Percentiles rank a stretch among this genome's conserved stretches.
Evolutionary conservation across 1,284 basidiomycete species (phyloP).

Genomic region (Malassezia slooffiae): DNA sequence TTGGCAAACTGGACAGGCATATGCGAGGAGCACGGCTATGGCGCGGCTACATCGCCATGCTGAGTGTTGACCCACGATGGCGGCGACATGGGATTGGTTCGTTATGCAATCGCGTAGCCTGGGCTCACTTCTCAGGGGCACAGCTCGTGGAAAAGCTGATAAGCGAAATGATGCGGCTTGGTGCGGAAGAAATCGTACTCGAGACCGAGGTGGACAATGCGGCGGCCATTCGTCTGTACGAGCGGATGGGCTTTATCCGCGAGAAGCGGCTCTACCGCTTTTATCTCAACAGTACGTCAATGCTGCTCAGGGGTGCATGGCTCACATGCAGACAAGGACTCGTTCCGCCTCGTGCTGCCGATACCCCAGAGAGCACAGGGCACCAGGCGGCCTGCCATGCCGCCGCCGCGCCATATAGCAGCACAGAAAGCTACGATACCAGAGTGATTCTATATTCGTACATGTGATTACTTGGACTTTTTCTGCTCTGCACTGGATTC

Average conservation of each 20-base stretch:
- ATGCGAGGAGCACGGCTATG: slow-evolving; percentile 53
- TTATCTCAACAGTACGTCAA: slow-evolving; percentile 66
- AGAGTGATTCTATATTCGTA: neutral
- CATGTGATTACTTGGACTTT: slow-evolving; percentile 8
- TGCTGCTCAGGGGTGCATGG: too few relatives aligned
- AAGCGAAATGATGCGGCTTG: slow-evolving; percentile 3
- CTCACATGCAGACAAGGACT: slow-evolving; percentile 29
- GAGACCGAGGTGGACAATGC: slow-evolving; percentile 94
- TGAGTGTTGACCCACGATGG: slow-evolving; percentile 48
- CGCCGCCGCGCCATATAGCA: neutral
- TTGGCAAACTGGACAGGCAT: slow-evolving; percentile 88
- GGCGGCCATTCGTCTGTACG: slow-evolving; percentile 75
- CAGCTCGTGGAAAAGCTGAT: slow-evolving; percentile 52
- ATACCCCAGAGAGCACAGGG: neutral
- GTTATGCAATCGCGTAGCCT: slow-evolving; percentile 37
- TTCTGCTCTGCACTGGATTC: neutral
- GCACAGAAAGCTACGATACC: too few relatives aligned
- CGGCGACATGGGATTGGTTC: slow-evolving; percentile 66
- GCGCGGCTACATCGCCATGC: slow-evolving; percentile 95
- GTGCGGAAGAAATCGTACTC: slow-evolving; percentile 57
- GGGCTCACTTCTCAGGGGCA: slow-evolving; percentile 4
- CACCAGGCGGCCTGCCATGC: neutral
- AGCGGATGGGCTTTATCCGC: slow-evolving; percentile 80
- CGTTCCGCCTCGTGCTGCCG: slow-evolving; percentile 33
- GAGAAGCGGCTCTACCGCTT: slow-evolving; percentile 91